phyloP scores from a whole-genome alignment of 2,329 filamentous ascomycete genomes.

The Trichoderma simmonsii region DNA sequence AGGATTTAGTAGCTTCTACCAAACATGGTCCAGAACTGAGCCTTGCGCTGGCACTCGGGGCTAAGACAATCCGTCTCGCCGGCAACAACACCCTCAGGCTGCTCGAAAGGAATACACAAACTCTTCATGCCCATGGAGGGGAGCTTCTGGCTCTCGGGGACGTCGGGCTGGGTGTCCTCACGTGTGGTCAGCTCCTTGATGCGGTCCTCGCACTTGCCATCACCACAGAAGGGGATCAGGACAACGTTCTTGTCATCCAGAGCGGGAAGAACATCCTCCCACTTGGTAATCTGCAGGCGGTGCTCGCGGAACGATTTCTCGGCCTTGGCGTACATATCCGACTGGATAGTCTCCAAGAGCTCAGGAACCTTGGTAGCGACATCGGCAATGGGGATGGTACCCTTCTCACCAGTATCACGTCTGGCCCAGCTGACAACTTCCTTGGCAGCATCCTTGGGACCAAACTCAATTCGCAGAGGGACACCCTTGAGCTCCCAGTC shows the following conservation, averaged over 20 bases:
- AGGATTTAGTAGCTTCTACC: conserved; percentile 61
- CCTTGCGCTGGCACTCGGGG: conserved; percentile 74
- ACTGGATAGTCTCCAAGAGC: conserved; percentile 86
- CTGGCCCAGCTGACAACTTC: conserved; percentile 81
- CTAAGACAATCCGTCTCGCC: conserved; percentile 90
- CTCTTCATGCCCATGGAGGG: conserved; percentile 66
- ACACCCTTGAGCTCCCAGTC: conserved; percentile 98
- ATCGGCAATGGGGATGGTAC: conserved; percentile 71
- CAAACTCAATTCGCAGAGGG: conserved; percentile 90
- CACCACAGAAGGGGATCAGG: conserved; percentile 85
- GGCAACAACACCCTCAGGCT: conserved; percentile 74
- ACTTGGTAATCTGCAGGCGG: conserved; percentile 76
- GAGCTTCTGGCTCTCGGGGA: conserved; percentile 51
- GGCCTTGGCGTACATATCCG: conserved; percentile 74
- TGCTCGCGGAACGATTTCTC: conserved; percentile 76
- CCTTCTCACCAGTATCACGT: conserved; percentile 83
- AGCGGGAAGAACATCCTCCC: conserved; percentile 87
- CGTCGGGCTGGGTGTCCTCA: conserved; percentile 58
- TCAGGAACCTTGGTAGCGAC: conserved; percentile 70
- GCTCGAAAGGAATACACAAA: conserved; percentile 73
- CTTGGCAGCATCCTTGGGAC: conserved; percentile 87
- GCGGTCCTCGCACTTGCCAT: conserved; percentile 79
- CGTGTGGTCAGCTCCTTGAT: conserved; percentile 90
- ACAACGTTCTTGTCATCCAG: conserved; percentile 91
- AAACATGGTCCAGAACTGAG: conserved; percentile 90